Conservation (phyloP, 2,329 filamentous ascomycete species). For the Curvularia sp. region DNA sequence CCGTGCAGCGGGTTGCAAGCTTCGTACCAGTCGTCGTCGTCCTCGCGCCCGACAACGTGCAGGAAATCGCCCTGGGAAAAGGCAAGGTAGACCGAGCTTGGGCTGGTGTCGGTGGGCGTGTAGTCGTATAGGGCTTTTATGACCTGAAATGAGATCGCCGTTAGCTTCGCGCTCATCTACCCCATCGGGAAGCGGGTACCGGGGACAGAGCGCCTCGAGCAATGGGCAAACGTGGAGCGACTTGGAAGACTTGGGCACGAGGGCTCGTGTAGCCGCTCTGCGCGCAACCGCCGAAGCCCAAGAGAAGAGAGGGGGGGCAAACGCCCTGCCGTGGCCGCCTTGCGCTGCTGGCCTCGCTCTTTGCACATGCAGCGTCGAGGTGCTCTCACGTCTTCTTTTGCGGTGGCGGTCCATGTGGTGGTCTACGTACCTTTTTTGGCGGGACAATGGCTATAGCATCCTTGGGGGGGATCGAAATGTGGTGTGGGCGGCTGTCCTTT, state of each 20-base stretch:
- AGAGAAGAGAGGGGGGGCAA: background rate
- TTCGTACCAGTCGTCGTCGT: slow-evolving; percentile 97
- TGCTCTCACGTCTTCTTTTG: background rate
- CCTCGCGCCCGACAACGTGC: slow-evolving; percentile 94
- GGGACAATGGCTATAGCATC: slow-evolving; percentile 87
- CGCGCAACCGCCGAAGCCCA: background rate
- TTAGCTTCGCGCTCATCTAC: slow-evolving; percentile 38
- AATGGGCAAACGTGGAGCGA: slow-evolving; percentile 8
- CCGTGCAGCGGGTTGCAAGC: slow-evolving; percentile 93
- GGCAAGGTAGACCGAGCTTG: slow-evolving; percentile 72
- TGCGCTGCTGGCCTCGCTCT: background rate
- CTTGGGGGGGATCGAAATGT: slow-evolving; percentile 81
- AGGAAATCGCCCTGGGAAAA: slow-evolving; percentile 98
- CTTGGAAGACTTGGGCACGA: background rate
- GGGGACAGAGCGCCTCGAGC: slow-evolving; percentile 15
- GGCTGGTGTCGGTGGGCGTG: slow-evolving; percentile 72
- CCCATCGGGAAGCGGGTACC: slow-evolving; percentile 25
- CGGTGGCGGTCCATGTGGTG: background rate
- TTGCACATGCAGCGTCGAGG: background rate
- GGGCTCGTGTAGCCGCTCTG: slow-evolving; percentile 4
- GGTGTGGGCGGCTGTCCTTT: slow-evolving; percentile 75
- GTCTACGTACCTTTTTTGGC: slow-evolving; percentile 84
- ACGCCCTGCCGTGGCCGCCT: background rate
- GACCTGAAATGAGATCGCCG: slow-evolving; percentile 65
- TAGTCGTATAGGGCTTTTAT: slow-evolving; percentile 98